These are phyloP conservation scores for Corniculantispora saksenae DNA, from an alignment of 2,329 filamentous ascomycete genomes.

Conservation along the genomic window DNA sequence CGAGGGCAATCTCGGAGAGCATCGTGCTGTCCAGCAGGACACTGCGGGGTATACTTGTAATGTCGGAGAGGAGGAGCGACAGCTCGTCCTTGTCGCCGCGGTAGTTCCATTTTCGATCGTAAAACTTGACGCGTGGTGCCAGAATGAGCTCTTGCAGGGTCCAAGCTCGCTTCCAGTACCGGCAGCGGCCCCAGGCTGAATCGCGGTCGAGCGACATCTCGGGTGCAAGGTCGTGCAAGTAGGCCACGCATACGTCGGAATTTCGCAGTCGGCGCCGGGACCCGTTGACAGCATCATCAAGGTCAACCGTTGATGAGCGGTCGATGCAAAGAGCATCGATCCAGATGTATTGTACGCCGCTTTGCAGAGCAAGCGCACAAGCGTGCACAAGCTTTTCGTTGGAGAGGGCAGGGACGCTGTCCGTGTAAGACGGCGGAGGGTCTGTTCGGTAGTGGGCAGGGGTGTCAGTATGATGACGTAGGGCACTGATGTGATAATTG, in stretches of 20 bases:
- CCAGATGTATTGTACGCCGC: constrained; percentile 16
- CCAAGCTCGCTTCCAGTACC: constrained; percentile 16
- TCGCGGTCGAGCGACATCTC: background rate
- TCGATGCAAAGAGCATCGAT: constrained; percentile 17
- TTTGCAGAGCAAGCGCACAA: background rate
- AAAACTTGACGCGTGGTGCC: constrained; percentile 7
- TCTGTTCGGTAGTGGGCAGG: background rate
- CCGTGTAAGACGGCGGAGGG: background rate
- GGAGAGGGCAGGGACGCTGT: background rate
- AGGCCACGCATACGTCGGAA: constrained; percentile 5
- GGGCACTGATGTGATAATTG: background rate
- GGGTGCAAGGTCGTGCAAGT: constrained; percentile 6
- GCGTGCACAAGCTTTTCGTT: background rate
- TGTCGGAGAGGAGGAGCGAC: background rate
- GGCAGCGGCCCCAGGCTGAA: background rate
- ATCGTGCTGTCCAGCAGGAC: background rate
- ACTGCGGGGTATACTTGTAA: constrained; percentile 11
- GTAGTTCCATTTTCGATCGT: constrained; percentile 13
- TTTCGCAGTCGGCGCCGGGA: background rate
- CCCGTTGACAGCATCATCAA: constrained; percentile 18
- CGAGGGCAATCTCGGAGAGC: constrained; percentile 10
- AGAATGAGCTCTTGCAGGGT: constrained; percentile 18
- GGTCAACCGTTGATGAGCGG: background rate
- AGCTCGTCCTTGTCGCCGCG: constrained; percentile 13
- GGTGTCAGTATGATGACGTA: background rate